A percentile compares a stretch with the other conserved stretches of the same genome.
phyloP scores from a whole-genome alignment of 805 yeast species.

The Yamadazyma tumulicola region DNA sequence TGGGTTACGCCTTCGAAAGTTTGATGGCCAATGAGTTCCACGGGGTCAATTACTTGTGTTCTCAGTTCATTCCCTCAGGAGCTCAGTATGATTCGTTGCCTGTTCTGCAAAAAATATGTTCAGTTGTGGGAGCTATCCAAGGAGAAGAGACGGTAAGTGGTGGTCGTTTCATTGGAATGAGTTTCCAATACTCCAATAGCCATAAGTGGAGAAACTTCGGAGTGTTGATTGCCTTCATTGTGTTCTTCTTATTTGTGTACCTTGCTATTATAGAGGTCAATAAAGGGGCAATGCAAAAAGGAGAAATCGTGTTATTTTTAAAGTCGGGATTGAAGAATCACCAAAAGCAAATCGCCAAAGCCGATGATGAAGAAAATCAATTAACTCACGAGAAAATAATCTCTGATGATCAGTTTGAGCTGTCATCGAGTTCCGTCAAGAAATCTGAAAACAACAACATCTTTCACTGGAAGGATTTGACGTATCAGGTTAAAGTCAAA shows the following conservation, averaged over 20 bases:
- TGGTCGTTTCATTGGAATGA: constrained; percentile 46
- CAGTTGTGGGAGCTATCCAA: constrained; percentile 54
- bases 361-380: constrained; percentile 18
- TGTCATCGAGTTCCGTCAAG: constrained; percentile 6
- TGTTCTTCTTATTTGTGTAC: constrained; percentile 38
- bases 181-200: constrained; percentile 49
- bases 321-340: constrained; percentile 27
- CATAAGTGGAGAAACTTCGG: constrained; percentile 85
- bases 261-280: constrained; percentile 31
- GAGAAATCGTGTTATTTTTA: constrained; percentile 31
- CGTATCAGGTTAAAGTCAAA: constrained; percentile 35
- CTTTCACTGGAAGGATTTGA: constrained; percentile 39
- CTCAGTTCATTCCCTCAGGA: constrained; percentile 57
- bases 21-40: constrained; percentile 65
- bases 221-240: constrained; percentile 50
- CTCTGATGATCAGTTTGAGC: constrained; percentile 26
- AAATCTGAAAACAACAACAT: constrained; percentile 13
- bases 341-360: constrained; percentile 16
- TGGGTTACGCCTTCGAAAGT: constrained; percentile 49
- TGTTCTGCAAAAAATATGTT: constrained; percentile 47
- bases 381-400: constrained; percentile 25
- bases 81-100: constrained; percentile 43
- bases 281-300: constrained; percentile 42
- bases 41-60: constrained; percentile 52
- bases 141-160: constrained; percentile 58